These are phyloP conservation scores for Apium graveolens DNA, from an alignment of 129 eudicot genomes.

Conservation along the genomic window DNA sequence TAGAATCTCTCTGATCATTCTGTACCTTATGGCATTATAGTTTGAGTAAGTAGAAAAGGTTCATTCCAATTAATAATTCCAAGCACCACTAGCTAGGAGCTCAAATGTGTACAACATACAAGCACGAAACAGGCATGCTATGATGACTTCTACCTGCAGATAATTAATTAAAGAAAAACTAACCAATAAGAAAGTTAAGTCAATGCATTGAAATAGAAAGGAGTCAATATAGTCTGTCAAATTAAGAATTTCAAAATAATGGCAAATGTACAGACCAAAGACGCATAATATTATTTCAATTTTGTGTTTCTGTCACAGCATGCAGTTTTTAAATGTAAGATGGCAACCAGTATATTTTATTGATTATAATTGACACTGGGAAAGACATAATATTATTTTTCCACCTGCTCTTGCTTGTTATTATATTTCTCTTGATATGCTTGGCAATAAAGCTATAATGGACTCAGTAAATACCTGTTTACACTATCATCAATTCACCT, in stretches of 20 bases:
- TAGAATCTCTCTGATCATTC: slow-evolving; percentile 1
- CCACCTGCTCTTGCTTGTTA: not conserved
- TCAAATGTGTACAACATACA: not conserved
- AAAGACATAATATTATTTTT: not conserved
- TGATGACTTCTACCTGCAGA: not conserved
- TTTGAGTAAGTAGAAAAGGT: slow-evolving; percentile 3
- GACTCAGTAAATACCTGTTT: not conserved
- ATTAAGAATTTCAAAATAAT: not conserved
- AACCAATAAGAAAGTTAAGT: not conserved
- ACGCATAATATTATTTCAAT: not conserved
- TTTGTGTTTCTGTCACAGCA: not conserved
- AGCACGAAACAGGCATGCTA: not conserved
- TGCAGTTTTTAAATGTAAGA: not conserved
- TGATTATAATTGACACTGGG: not conserved
- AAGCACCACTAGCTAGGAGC: slow-evolving; percentile 1
- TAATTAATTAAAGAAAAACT: not conserved
- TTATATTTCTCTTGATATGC: not conserved
- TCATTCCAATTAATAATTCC: slow-evolving; percentile 19
- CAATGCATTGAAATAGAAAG: not conserved
- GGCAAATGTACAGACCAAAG: not conserved
- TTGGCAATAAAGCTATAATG: not conserved
- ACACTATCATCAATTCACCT: slow-evolving; percentile 1
- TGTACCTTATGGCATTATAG: slow-evolving; percentile 8
- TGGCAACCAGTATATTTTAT: not conserved
- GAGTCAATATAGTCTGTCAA: not conserved